These are phyloP conservation scores for Mycena crocata DNA, from an alignment of 768 basidiomycete genomes.

Conservation along the genomic window DNA sequence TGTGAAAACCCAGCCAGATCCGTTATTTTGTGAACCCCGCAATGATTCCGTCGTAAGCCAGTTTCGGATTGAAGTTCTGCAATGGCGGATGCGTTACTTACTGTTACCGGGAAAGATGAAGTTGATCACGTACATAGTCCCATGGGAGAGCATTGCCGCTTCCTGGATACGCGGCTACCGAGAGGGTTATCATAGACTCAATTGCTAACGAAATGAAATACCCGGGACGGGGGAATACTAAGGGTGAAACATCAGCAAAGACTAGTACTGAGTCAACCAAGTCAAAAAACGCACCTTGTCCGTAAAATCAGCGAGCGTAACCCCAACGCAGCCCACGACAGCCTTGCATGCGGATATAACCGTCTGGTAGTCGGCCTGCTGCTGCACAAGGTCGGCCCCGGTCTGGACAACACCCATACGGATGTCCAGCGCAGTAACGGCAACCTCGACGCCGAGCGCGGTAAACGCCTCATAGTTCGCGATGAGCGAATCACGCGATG, in stretches of 20 bases:
- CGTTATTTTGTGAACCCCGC: conserved; percentile 42
- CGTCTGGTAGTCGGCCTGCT: conserved; percentile 67
- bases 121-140: conserved; percentile 29
- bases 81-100: not conserved
- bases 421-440: conserved; percentile 76
- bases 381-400: conserved; percentile 58
- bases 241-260: no score
- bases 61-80: conserved; percentile 55
- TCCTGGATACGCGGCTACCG: conserved; percentile 32
- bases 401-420: conserved; percentile 66
- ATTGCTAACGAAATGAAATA: not conserved
- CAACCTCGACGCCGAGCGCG: conserved; percentile 72
- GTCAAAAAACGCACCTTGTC: conserved; percentile 34
- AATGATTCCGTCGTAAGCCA: conserved; percentile 61
- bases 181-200: not conserved
- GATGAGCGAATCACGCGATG: conserved; percentile 52
- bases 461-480: conserved; percentile 63
- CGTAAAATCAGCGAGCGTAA: conserved; percentile 37
- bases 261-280: no score
- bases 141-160: conserved; percentile 38
- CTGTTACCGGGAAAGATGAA: not conserved
- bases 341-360: conserved; percentile 65
- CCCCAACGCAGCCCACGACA: conserved; percentile 54
- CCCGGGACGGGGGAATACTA: conserved; percentile 38
- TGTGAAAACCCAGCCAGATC: no score